A percentile compares a stretch with the other conserved stretches of the same genome.
These are phyloP conservation scores for Backusella circina DNA, from an alignment of 192 early-diverging fungal species.

Conservation along the genomic window DNA sequence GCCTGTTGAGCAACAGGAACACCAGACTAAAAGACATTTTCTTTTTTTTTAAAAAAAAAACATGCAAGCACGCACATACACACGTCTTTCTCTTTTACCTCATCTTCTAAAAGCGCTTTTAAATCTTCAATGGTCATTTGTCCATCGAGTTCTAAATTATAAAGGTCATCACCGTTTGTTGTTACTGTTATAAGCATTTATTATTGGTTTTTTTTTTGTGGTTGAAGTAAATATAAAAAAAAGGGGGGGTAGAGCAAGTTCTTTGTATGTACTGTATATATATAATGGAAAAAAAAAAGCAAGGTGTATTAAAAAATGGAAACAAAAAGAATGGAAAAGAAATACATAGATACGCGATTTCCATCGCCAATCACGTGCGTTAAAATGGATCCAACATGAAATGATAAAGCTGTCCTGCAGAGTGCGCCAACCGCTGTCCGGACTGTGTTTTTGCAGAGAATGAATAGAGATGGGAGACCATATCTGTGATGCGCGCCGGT, in stretches of 20 bases:
- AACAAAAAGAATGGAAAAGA: not conserved
- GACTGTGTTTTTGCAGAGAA: slow-evolving; percentile 5
- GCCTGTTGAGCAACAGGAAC: slow-evolving; percentile 61
- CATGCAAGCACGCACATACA: not conserved
- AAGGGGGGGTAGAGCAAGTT: not conserved
- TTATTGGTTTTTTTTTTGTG: not conserved
- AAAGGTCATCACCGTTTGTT: slow-evolving; percentile 54
- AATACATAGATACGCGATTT: not conserved
- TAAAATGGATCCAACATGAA: slow-evolving; percentile 29
- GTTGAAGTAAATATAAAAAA: not conserved
- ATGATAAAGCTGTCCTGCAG: slow-evolving; percentile 18
- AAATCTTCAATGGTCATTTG: slow-evolving; percentile 77
- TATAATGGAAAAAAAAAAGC: not conserved
- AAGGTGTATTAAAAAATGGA: not conserved
- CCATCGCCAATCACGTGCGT: not conserved
- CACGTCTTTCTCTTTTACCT: slow-evolving; percentile 41
- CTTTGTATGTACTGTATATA: not conserved
- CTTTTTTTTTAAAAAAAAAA: not conserved
- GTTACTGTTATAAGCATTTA: slow-evolving; percentile 58
- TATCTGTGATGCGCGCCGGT: not conserved
- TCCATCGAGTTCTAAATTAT: slow-evolving; percentile 65
- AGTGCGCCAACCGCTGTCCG: slow-evolving; percentile 7
- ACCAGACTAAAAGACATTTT: slow-evolving; percentile 44
- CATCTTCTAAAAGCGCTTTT: slow-evolving; percentile 82
- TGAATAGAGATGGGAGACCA: not conserved